A percentile compares a stretch with the other conserved stretches of the same genome.
Conservation (phyloP, 169 alveolate genomes). For the Eimeria brunetti region DNA sequence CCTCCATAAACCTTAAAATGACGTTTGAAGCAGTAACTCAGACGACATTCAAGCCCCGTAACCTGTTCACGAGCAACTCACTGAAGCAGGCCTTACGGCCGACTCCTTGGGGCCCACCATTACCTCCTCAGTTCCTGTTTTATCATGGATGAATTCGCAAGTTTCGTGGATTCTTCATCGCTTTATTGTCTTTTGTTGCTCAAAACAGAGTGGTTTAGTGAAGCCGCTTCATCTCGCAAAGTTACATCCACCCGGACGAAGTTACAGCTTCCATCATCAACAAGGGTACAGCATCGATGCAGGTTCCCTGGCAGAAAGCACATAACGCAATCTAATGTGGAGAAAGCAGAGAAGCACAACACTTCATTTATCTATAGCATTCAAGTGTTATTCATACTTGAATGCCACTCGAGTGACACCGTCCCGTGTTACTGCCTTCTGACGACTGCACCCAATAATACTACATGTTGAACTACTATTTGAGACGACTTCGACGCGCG, state of each 20-base stretch:
- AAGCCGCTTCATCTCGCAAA: not conserved
- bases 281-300: not conserved
- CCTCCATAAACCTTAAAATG: not conserved
- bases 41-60: not conserved
- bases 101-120: conserved; percentile 47
- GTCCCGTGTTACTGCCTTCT: not conserved
- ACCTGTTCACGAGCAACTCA: not conserved
- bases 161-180: not conserved
- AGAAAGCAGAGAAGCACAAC: not conserved
- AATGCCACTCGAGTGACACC: not conserved
- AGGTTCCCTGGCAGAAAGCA: not conserved
- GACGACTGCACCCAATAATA: not conserved
- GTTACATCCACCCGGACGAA: not conserved
- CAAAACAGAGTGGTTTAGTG: not conserved
- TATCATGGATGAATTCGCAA: not conserved
- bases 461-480: not conserved
- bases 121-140: not conserved
- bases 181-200: not conserved
- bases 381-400: not conserved
- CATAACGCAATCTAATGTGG: not conserved
- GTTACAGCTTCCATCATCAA: not conserved
- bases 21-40: not conserved
- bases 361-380: not conserved
- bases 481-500: not conserved
- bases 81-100: conserved; percentile 23